A percentile compares a stretch with the other conserved stretches of the same genome.
These are phyloP conservation scores for Beta corolliflora DNA, from an alignment of 179 eudicot genomes.

Conservation along the genomic window DNA sequence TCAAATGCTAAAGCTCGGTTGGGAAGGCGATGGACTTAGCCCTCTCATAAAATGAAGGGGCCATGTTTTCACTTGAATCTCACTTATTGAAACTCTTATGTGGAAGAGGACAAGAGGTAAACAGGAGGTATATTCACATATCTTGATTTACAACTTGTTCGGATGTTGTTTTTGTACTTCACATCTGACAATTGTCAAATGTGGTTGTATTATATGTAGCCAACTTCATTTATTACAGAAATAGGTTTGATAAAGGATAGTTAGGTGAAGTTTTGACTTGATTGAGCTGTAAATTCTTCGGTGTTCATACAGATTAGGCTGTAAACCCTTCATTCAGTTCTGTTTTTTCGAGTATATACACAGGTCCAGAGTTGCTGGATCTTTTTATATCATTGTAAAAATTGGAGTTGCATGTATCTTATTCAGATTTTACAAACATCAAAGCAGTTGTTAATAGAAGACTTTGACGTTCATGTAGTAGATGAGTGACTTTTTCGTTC, in stretches of 20 bases:
- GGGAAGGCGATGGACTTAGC: conserved; percentile 89
- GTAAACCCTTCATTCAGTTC: conserved; percentile 23
- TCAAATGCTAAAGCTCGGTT: conserved; percentile 95
- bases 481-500: too few relatives aligned
- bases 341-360: conserved; percentile 15
- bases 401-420: not conserved
- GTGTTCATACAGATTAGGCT: conserved; percentile 26
- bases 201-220: conserved; percentile 22
- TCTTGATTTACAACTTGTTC: not conserved
- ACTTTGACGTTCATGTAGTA: not conserved
- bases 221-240: conserved; percentile 24
- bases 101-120: not conserved
- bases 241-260: conserved; percentile 12
- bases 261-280: conserved; percentile 26
- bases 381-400: not conserved
- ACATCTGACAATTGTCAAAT: not conserved
- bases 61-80: not conserved
- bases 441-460: not conserved
- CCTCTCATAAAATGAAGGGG: conserved; percentile 62
- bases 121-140: not conserved
- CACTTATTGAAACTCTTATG: not conserved
- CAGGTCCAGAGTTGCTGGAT: not conserved
- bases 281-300: conserved; percentile 31
- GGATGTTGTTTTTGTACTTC: not conserved
- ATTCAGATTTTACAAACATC: not conserved